Evolutionary conservation across 805 yeast genomes (phyloP), one percentile per base, ranked within the genome.

Genomic region (Teunomyces funiuensis): DNA sequence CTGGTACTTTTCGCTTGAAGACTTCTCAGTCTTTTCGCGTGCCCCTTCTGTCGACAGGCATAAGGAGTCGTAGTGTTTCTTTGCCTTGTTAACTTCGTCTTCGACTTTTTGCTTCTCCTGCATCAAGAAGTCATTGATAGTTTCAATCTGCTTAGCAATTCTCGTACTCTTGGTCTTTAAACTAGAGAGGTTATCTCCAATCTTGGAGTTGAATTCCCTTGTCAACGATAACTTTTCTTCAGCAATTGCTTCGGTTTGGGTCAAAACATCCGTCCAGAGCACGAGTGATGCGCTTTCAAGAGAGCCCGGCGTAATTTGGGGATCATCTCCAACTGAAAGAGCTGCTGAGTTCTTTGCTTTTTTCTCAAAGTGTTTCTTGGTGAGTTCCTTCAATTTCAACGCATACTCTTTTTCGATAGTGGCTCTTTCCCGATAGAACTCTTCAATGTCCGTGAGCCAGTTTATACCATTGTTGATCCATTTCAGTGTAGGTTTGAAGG

Each of bases 261-360:
- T 74, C 44, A 91, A 73, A 5, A 90, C 77, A 49, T 88, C 95
- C 33, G 79, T 88, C 99, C 99, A 91, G 1, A 95, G 79, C 9
- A 87, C 95, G 47, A 90, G 66, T 11, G 86, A 73, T 0, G 97
- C 96, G 49, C 86, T 76, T 58, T 93, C 98, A 37, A 91, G 69
- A 0, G 97, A 88, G 0, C 99, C 99, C 0, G 99, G 98, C 0
- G 99, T 93, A 31, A 87, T 77, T 30, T 81, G 76, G 0, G 99
- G 99, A 13, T 78, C 77, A 45, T 88, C 96, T 18, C 99, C 99
- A 2, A 93, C 99, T 33, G 90, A 80, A 20, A 93, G 63, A 10
- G 66, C 60, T 0, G 91, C 78, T 8, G 88, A 71, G 13, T 73
- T 63, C 49, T 80, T 79, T 36, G 95, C 84, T 58, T 90, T 89